Base-by-base conservation (phyloP, 805 yeast genomes). In the Candida tibetensis region DNA sequence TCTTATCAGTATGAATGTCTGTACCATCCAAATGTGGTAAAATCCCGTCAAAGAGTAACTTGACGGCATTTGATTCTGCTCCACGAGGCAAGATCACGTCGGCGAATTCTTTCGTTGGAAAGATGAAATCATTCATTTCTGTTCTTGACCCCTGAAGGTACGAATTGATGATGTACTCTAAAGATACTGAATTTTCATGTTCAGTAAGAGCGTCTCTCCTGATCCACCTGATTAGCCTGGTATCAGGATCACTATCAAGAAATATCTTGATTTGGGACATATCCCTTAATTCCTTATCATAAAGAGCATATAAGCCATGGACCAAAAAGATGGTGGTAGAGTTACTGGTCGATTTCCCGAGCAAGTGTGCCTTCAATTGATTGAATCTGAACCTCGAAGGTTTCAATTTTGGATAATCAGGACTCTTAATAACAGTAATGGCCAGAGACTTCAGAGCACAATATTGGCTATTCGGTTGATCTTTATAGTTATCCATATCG, bases 191-290 rank as follows among this genome's bases (percentile, higher is more conserved):
- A 4, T 32, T 28, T 6, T 37, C 23, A n/a, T n/a, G n/a, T 1
- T 46, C 35, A 13, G 35, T 41, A 12, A 59, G 36, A 4, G 67
- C 71, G 41, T 69, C 74, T 31, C 72, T 51, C 38, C 69, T 64
- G 32, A 86, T 82, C 84, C 93, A 79, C 46, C 95, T 74, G n/a
- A 87, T 81, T 28, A 90, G 64, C 38, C 96, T 64, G 4, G 84
- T 79, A 58, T 90, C 98, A 1, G 91, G 79, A 59, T 90, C 97
- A 44, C 88, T 76, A 47, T 86, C 93, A 12, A 90, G 71, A 49
- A 82, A 90, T 2, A 90, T 77, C 52, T 79, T 82, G 46, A 89
- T 66, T 1, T 77, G 69, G 0, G 90, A 81, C 52, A 73, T 44
- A 8, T 65, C 64, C 25, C 85, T 61, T 8, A 90, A 58, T 14